Evolutionary conservation across 768 basidiomycete genomes (phyloP).

Genomic region (Xerocomus brunneocitrinus): DNA sequence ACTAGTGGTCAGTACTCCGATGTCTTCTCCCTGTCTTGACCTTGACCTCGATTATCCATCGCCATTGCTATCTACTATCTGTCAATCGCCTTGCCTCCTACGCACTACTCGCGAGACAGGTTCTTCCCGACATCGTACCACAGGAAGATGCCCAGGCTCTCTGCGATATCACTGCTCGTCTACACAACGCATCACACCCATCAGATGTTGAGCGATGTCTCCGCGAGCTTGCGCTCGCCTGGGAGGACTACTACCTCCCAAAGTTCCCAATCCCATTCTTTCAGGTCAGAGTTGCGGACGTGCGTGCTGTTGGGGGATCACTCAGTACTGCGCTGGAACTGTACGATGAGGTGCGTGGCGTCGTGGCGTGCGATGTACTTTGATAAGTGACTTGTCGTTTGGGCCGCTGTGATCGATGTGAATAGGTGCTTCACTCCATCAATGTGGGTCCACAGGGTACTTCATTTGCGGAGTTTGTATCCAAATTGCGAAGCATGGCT

Average conservation of each 20-base stretch:
- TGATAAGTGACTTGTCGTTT: neutral
- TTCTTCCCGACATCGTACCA: conserved; percentile 19
- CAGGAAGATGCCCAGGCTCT: conserved; percentile 20
- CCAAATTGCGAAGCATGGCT: conserved; percentile 21
- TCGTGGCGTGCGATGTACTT: neutral
- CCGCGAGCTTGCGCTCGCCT: conserved; percentile 26
- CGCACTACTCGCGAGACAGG: conserved; percentile 6
- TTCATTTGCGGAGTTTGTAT: conserved; percentile 24
- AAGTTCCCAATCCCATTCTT: conserved; percentile 30
- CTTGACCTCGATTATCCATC: conserved; percentile 2
- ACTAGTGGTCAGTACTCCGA: conserved; percentile 21
- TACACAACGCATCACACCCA: conserved; percentile 16
- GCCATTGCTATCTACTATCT: neutral
- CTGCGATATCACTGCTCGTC: conserved; percentile 10
- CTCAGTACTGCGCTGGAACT: conserved; percentile 27
- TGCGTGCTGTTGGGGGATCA: conserved; percentile 28
- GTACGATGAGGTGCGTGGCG: conserved; percentile 27
- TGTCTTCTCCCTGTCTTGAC: neutral
- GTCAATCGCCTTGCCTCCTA: neutral
- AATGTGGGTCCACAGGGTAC: conserved; percentile 9
- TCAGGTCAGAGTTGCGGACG: conserved; percentile 30
- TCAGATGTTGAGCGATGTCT: conserved; percentile 19
- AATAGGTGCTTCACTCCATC: conserved; percentile 24
- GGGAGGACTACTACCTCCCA: conserved; percentile 32
- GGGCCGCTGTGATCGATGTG: neutral